Evolutionary conservation across 2,329 filamentous ascomycete species (phyloP).

Genomic region (Penicillium sp.): DNA sequence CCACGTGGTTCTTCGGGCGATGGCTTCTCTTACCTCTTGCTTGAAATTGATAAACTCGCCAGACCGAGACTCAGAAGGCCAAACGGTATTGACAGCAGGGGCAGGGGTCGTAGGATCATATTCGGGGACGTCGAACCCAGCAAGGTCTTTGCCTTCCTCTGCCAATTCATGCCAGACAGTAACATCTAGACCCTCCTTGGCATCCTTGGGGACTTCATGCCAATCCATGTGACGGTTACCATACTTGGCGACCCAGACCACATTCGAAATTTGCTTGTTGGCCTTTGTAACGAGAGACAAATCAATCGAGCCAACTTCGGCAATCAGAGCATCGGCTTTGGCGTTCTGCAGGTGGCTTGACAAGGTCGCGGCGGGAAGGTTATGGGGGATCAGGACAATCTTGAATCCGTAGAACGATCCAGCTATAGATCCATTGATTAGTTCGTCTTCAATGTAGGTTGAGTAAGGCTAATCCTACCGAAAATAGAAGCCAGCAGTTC

Average conservation of each 20-base stretch:
- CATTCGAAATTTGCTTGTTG: conserved; percentile 73
- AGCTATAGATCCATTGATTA: conserved; percentile 54
- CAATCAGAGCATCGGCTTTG: conserved; percentile 80
- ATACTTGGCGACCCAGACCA: conserved; percentile 92
- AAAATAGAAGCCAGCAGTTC: conserved; percentile 85
- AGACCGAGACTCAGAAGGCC: conserved; percentile 48
- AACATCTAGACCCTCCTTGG: conserved; percentile 76
- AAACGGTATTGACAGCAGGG: conserved; percentile 53
- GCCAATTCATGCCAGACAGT: conserved; percentile 93
- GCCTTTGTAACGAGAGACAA: conserved; percentile 73
- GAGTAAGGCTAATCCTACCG: conserved; percentile 49
- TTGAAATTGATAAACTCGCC: conserved; percentile 82
- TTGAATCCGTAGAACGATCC: conserved; percentile 88
- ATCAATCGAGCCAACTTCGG: conserved; percentile 84
- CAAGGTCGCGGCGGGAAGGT: conserved; percentile 72
- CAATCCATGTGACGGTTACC: conserved; percentile 93
- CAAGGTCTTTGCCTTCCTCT: conserved; percentile 67
- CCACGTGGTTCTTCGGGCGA: conserved; percentile 8
- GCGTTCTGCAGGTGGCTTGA: conserved; percentile 74
- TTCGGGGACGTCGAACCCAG: conserved; percentile 68
- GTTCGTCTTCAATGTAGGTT: background rate
- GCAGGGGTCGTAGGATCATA: conserved; percentile 60
- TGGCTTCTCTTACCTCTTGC: conserved; percentile 59
- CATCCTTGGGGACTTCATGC: conserved; percentile 83
- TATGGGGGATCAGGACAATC: conserved; percentile 83